A percentile compares a stretch with the other conserved stretches of the same genome.
Evolutionary conservation across 2,329 filamentous ascomycete species (phyloP).

Genomic region (Zalaria sp.): DNA sequence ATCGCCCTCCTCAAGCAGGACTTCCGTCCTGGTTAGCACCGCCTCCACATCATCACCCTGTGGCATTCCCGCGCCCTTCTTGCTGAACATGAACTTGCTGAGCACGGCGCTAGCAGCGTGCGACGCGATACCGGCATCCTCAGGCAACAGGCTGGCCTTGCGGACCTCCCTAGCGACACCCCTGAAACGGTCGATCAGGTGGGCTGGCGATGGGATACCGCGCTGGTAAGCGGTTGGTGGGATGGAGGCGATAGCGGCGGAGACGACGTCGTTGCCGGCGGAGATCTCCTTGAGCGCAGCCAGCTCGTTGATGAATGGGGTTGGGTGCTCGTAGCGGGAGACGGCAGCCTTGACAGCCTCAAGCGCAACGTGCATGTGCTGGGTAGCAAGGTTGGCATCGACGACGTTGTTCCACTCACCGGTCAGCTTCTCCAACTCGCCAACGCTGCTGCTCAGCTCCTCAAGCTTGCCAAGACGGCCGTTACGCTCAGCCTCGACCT

Average conservation of each 20-base stretch:
- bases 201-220: conserved; percentile 68
- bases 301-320: conserved; percentile 80
- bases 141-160: conserved; percentile 83
- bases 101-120: conserved; percentile 83
- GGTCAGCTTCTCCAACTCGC: conserved; percentile 76
- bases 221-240: conserved; percentile 88
- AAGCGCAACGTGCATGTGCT: conserved; percentile 90
- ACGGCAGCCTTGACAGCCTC: conserved; percentile 81
- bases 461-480: conserved; percentile 75
- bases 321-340: conserved; percentile 55
- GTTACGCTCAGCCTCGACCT: conserved; percentile 78
- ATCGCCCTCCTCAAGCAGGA: conserved; percentile 80
- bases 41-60: conserved; percentile 86
- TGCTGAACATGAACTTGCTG: conserved; percentile 93
- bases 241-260: conserved; percentile 91
- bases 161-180: conserved; percentile 83
- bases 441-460: conserved; percentile 63
- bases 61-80: conserved; percentile 56
- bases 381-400: conserved; percentile 79
- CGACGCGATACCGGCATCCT: conserved; percentile 85
- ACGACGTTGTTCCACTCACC: conserved; percentile 83
- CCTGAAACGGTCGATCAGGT: conserved; percentile 90
- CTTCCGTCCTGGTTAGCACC: conserved; percentile 79
- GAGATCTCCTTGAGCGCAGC: conserved; percentile 90
- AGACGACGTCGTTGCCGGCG: conserved; percentile 59